Evolutionary conservation across 192 early-diverging fungal species (phyloP), one percentile per base, ranked within the genome.

Genomic region (Glomus cerebriforme): DNA sequence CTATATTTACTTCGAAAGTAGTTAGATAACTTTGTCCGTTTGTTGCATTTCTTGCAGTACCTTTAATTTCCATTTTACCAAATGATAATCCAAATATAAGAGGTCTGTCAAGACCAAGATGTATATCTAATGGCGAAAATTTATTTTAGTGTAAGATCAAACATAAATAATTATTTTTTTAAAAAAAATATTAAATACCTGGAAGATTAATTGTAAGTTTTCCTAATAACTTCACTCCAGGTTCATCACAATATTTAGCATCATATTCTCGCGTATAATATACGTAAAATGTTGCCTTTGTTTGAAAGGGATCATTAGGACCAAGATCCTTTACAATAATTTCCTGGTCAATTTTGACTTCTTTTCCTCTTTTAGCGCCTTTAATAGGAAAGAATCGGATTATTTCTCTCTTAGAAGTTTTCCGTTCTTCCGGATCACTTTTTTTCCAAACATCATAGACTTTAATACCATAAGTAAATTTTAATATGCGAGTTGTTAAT

Each of bases 41-140:
- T 22, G 49, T 54, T 22, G 15, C 17, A 54, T 54, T 54, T 54
- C 49, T 54, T 54, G 75, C 63, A 31, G 63, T 47, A 1, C 64
- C 75, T 31, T 47, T 77, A 43, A 77, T 43, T 66, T 77, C 75
- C 29, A 47, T 45, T 9, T 67, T 24, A 47, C 26, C 63, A 67
- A 77, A 77, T 1, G 12, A 17, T 3, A 77, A 63, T 9, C 34
- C 29, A 45, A 77, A 77, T 32, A 10, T 3, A 26, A 77, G 35
- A 13, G 39, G 34, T 77, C 75, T 64, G 6, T 77, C 47, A 27
- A 15, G 26, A 7, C 62, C 63, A 43, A 66, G 26, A 47, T 66
- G 39, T 43, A 43, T 10, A 43, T 43, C 39, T 43, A 43, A 43
- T 43, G 8, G 12, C 9, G 12, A 43, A 43, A 43, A 39, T 43